Conservation (phyloP, 2,329 filamentous ascomycete genomes). For the Tolypocladium sp. region DNA sequence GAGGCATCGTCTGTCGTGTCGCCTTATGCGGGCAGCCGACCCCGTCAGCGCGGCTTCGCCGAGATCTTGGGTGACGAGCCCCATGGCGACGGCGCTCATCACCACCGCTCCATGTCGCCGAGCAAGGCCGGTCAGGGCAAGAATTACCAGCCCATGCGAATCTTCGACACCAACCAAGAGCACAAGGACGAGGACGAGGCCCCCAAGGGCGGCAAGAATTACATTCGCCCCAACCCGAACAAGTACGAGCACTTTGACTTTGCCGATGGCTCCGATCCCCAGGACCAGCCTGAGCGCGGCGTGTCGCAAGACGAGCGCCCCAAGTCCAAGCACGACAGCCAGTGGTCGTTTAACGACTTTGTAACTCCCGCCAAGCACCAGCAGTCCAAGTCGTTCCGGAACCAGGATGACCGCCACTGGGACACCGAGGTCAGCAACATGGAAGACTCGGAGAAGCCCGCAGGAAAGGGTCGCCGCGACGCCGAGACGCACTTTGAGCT, state of each 20-base stretch:
- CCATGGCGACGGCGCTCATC: slow-evolving; percentile 28
- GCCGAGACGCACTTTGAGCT: slow-evolving; percentile 79
- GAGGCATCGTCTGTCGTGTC: slow-evolving; percentile 41
- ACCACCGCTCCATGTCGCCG: slow-evolving; percentile 44
- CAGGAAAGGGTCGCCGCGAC: slow-evolving; percentile 65
- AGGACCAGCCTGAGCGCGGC: slow-evolving; percentile 35
- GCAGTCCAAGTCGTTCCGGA: slow-evolving; percentile 47
- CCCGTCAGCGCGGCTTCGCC: slow-evolving; percentile 55
- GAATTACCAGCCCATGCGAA: slow-evolving; percentile 52
- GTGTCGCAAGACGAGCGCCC: slow-evolving; percentile 29
- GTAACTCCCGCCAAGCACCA: slow-evolving; percentile 67
- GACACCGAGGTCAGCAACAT: slow-evolving; percentile 51
- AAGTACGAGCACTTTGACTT: slow-evolving; percentile 87
- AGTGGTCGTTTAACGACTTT: slow-evolving; percentile 88
- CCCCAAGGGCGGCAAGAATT: slow-evolving; percentile 29
- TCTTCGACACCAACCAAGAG: slow-evolving; percentile 49
- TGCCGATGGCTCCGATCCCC: slow-evolving; percentile 51
- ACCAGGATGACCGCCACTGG: slow-evolving; percentile 71
- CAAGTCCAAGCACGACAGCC: slow-evolving; percentile 57
- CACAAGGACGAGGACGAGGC: slow-evolving; percentile 32
- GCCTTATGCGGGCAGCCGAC: slow-evolving; percentile 53
- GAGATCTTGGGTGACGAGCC: slow-evolving; percentile 60
- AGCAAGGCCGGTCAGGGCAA: slow-evolving; percentile 45
- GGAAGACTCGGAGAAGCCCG: slow-evolving; percentile 48
- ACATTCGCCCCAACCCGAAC: slow-evolving; percentile 59